Conservation (phyloP, 108 stramenopile genomes). For the Poteriospumella lacustris region DNA sequence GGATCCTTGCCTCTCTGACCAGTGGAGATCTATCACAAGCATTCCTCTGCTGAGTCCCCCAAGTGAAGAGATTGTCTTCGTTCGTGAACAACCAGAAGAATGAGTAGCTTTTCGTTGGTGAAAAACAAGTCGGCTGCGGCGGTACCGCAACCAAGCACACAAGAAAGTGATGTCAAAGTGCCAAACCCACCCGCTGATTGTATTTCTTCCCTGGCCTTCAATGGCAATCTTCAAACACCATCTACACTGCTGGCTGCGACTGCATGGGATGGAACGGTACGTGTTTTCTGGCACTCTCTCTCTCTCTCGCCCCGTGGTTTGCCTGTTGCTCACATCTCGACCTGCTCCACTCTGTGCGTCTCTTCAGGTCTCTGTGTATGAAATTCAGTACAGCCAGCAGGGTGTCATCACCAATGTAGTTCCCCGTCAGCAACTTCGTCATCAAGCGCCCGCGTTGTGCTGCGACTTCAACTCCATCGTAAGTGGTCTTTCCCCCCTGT, state of each 20-base stretch:
- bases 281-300: not conserved
- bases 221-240: not conserved
- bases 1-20: too few relatives aligned
- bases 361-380: not conserved
- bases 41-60: too few relatives aligned
- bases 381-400: constrained; percentile 11
- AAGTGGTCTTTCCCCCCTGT: too few relatives aligned
- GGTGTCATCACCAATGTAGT: not conserved
- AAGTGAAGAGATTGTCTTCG: too few relatives aligned
- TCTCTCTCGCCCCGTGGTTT: not conserved
- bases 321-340: not conserved
- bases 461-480: not conserved
- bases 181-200: constrained; percentile 9
- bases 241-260: constrained; percentile 4
- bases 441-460: constrained; percentile 21
- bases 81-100: too few relatives aligned
- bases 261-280: constrained; percentile 1
- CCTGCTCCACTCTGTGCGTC: not conserved
- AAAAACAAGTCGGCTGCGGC: not conserved
- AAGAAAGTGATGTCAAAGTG: constrained; percentile 17
- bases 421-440: not conserved
- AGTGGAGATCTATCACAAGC: too few relatives aligned
- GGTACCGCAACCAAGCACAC: not conserved
- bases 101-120: too few relatives aligned
- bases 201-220: constrained; percentile 19